Percentiles rank a stretch among this genome's conserved stretches.
phyloP scores from a whole-genome alignment of 2,329 filamentous ascomycete species.

The Colletotrichum cereale region DNA sequence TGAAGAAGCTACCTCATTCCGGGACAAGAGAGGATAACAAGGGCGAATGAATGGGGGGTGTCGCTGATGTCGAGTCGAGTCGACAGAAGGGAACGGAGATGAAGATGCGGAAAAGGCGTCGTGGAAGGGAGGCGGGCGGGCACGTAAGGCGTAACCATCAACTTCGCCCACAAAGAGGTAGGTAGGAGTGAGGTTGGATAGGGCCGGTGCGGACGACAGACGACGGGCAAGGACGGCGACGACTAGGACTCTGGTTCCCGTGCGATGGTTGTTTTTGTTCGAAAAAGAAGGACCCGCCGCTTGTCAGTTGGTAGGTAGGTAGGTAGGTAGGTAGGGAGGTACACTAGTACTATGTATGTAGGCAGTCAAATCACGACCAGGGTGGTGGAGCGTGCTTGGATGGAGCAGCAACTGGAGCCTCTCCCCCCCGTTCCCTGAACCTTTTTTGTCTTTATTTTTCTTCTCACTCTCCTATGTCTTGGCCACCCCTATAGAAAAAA shows the following conservation, averaged over 20 bases:
- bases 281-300: slow-evolving; percentile 34
- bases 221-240: not conserved
- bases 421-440: slow-evolving; percentile 1
- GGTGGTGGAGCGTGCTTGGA: slow-evolving; percentile 30
- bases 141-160: slow-evolving; percentile 28
- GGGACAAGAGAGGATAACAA: slow-evolving; percentile 43
- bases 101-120: slow-evolving; percentile 31
- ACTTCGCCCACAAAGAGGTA: slow-evolving; percentile 27
- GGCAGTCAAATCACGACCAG: slow-evolving; percentile 34
- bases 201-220: slow-evolving; percentile 22
- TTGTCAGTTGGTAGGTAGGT: slow-evolving; percentile 26
- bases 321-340: not conserved
- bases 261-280: slow-evolving; percentile 39
- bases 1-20: slow-evolving; percentile 71
- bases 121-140: slow-evolving; percentile 29
- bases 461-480: not conserved
- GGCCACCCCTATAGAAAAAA: not conserved
- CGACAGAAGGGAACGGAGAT: slow-evolving; percentile 15
- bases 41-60: slow-evolving; percentile 3
- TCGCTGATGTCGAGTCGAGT: slow-evolving; percentile 3
- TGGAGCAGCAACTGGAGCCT: slow-evolving; percentile 37
- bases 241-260: slow-evolving; percentile 3
- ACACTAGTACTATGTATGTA: not conserved
- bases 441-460: not conserved
- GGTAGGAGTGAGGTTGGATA: slow-evolving; percentile 38